Evolutionary conservation across 108 stramenopile genomes (phyloP), one percentile per base, ranked within the genome.

Genomic region (Hondaea fermentalgiana): DNA sequence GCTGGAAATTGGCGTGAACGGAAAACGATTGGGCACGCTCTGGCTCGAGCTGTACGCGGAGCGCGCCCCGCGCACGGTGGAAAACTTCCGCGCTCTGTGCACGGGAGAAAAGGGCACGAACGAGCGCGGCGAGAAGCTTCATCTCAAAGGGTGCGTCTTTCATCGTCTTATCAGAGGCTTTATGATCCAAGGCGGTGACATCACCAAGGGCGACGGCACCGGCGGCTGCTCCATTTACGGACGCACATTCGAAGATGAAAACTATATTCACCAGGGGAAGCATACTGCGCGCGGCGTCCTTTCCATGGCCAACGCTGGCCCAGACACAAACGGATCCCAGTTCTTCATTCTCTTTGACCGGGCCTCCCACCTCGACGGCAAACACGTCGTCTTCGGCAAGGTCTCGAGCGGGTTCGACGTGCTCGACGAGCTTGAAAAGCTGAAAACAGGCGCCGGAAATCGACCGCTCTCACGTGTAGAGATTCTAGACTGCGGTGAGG

Each of bases 101-200:
- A 95, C 96, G 17, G 95, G 94, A 10, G 97, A 97, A 91, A 95
- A 94, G 89, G 96, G 98, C 5, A 89, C 92, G 43, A 97, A 97
- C 14, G 94, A 57, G 29, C 91, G 94, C 43, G 95, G 94, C 43
- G 93, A 94, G 91, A 90, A 88, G 21, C 90, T 96, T 51, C 93
- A 94, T 93, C 98, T 96, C 90, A 97, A 98, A 92, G 98, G 97
- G 23, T 95, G 93, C 44, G 44, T 91, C 42, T 98, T 99, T 93
- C 99, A 99, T 94, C 93, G 99, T 16, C 95, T 99, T 71, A 98
- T 98, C 89, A 96, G 97, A 25, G 93, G 94, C 72, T 99, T 99
- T 92, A 96, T 96, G 95, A 94, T 93, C 87, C 95, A 95, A 88
- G 95, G 96, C 76, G 98, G 97, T 12, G 98, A 98, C 92, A 97